Base-by-base conservation (phyloP, 257 asterid species). In the Buddleja alternifolia region DNA sequence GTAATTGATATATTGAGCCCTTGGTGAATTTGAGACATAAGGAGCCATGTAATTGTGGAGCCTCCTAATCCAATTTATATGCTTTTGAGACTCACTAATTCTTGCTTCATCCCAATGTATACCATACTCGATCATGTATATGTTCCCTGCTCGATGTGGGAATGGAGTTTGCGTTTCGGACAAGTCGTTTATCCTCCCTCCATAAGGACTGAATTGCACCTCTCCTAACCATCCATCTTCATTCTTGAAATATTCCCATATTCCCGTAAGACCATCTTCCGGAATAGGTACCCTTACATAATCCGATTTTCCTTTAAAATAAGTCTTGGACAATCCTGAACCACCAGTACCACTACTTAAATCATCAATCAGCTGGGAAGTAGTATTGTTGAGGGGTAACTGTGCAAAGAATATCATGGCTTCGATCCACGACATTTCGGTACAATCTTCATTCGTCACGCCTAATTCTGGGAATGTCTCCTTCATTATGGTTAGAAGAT, bases 391-490 rank as follows among this genome's bases (percentile, higher is more conserved):
- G 4, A 20, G 45, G 21, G 59, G 45, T 70, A 80, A 50, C 6
- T 46, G 23, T 0, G 75, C 79, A 7, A 80, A 77, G 39, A n/a
- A 77, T 19, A 79, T 69, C 20, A 25, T n/a, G 1, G 85, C 69
- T 20, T 77, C 75, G 10, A 77, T 67, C 90, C 90, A 84, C 1
- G 80, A 74, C 85, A 79, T 81, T 50, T 81, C 90, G 0, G 0
- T 58, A 3, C 82, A 79, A 25, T 84, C 87, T 39, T 66, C 25
- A 65, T 52, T 56, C 3, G 7, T 39, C 69, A 84, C 42, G 5
- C 85, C 85, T 1, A 84, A 68, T 34, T 82, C 87, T 0, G 85
- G 82, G 21, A 84, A 84, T 4, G 70, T 66, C 7, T 52, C 34
- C n/a, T 78, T 54, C 88, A 80, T 75, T 11, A 83, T 1, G 4